phyloP scores from a whole-genome alignment of 805 yeast genomes.

The Nakazawaea ambrosiae region DNA sequence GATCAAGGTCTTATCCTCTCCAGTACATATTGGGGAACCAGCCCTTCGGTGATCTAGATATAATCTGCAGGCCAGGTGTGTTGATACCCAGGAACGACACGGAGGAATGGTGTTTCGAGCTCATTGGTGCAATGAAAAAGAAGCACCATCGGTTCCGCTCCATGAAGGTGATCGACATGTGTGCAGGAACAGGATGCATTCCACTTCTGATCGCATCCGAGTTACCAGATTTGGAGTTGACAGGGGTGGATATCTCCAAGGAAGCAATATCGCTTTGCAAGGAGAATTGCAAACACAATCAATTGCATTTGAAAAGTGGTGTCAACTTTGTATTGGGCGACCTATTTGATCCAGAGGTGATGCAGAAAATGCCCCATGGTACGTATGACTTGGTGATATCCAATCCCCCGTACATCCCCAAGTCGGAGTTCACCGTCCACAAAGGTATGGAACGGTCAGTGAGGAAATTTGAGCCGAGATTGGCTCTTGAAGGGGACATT shows the following conservation, averaged over 20 bases:
- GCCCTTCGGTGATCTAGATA: conserved; percentile 71
- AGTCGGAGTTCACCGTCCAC: conserved; percentile 28
- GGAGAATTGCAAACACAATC: conserved; percentile 29
- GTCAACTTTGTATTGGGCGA: conserved; percentile 18
- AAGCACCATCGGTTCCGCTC: not conserved
- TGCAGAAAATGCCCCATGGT: not conserved
- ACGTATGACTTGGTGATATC: conserved; percentile 53
- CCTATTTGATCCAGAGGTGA: conserved; percentile 11
- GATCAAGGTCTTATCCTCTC: conserved; percentile 58
- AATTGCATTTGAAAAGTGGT: not conserved
- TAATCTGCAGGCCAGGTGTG: conserved; percentile 57
- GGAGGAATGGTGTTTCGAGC: conserved; percentile 72
- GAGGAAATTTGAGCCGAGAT: conserved; percentile 59
- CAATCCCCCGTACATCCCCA: conserved; percentile 89
- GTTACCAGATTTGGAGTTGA: conserved; percentile 13
- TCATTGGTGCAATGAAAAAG: conserved; percentile 19
- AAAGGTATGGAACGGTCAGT: conserved; percentile 61
- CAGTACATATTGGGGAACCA: conserved; percentile 83
- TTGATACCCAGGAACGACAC: conserved; percentile 94
- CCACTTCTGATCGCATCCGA: conserved; percentile 42
- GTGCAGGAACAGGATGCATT: conserved; percentile 89
- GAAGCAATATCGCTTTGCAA: conserved; percentile 45
- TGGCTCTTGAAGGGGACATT: conserved; percentile 73
- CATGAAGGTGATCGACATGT: conserved; percentile 54
- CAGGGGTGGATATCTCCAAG: conserved; percentile 51